Evolutionary conservation across 2,329 filamentous ascomycete genomes (phyloP), one percentile per base, ranked within the genome.

Genomic region (Xylariaceae sp.): DNA sequence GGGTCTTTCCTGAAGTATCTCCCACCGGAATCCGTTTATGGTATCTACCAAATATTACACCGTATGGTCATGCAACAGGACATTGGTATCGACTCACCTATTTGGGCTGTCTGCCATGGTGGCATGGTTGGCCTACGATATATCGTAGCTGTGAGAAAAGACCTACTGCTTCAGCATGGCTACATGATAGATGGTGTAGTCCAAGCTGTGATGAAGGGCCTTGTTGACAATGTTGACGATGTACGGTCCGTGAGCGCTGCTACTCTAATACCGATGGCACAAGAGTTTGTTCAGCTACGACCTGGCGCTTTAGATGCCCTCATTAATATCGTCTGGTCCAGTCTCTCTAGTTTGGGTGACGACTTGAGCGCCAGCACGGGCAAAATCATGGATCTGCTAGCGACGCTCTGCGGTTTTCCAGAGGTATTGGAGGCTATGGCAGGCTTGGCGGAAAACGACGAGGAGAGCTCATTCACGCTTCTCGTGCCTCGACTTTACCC

Each of bases 71-170:
- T 96, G 84, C 91, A 96, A 68, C 84, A 86, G 42, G 89, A 95
- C 62, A 75, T 94, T 27, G 81, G 84, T 39, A 75, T 91, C 29
- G 84, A 86, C 29, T 82, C 81, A 34, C 85, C 88, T 11, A 80
- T 91, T 32, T 99, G 94, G 94, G 90, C 95, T 56, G 88, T 96
- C 39, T 96, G 91, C 65, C 95, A 99, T 70, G 94, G 94, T 62
- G 94, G 94, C 59, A 99, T 99, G 94, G 91, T 97, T 46, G 94
- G 94, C 6, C 74, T 99, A 66, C 83, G 92, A 64, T 99, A 99
- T 67, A 83, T 99, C 46, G 94, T 99, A 32, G 94, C 94, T 6
- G 90, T 99, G 37, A 84, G 94, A 48, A 96, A 94, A 64, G 94
- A 97, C 68, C 76, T 99, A 2, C 81, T 99, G 4, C 80, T 97